These are phyloP conservation scores for Anthostomella pinea DNA, from an alignment of 2,329 filamentous ascomycete species.

Conservation along the genomic window DNA sequence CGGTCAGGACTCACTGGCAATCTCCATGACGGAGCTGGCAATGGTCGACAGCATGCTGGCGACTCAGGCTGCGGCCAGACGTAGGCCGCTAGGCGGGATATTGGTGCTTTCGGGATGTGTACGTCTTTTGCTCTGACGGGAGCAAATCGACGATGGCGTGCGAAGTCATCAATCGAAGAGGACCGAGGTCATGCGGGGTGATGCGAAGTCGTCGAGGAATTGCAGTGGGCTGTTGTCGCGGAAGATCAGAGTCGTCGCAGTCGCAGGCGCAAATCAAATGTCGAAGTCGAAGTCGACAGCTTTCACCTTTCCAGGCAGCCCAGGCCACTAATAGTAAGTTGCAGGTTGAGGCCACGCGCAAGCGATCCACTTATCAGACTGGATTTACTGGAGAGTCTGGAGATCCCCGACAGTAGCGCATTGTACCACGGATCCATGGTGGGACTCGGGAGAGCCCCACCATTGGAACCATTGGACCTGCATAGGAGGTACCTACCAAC, in stretches of 20 bases:
- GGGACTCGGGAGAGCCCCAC: too few species aligned
- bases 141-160: conserved; percentile 20
- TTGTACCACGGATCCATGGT: too few species aligned
- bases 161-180: conserved; percentile 22
- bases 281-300: conserved; percentile 20
- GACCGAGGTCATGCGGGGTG: conserved; percentile 7
- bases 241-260: too few species aligned
- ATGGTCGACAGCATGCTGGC: conserved; percentile 37
- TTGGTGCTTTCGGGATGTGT: conserved; percentile 13
- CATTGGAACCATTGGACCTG: too few species aligned
- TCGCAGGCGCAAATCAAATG: too few species aligned
- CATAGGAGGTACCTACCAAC: too few species aligned
- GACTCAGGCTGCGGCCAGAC: conserved; percentile 10
- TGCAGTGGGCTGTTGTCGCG: too few species aligned
- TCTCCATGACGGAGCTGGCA: conserved; percentile 36
- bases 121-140: conserved; percentile 19
- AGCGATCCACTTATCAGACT: too few species aligned
- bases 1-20: conserved; percentile 36
- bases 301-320: conserved; percentile 15
- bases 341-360: conserved; percentile 24
- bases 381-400: too few species aligned
- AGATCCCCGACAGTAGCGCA: too few species aligned
- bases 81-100: conserved; percentile 19
- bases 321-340: conserved; percentile 8
- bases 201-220: too few species aligned